A percentile compares a stretch with the other conserved stretches of the same genome.
Conservation (phyloP, 106 monocot genomes). For the Posidonia australis region DNA sequence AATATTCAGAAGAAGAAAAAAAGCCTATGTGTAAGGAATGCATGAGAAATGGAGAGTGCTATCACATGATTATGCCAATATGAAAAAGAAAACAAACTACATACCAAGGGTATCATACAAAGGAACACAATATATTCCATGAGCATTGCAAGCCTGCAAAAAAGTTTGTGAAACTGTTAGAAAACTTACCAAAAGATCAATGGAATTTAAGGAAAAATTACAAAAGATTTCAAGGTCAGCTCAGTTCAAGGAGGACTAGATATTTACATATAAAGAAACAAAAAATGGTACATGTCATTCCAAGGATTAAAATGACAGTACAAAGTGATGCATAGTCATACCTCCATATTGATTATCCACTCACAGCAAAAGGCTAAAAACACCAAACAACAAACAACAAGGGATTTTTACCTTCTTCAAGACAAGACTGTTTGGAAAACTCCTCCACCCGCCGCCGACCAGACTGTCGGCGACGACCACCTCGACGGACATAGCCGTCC, state of each 20-base stretch:
- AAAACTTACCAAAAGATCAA: background rate
- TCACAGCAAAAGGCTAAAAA: conserved; percentile 58
- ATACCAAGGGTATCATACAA: conserved; percentile 94
- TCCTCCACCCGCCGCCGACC: too few species aligned
- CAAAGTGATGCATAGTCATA: conserved; percentile 2
- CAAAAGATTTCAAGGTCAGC: background rate
- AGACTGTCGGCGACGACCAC: too few species aligned
- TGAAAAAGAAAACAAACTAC: conserved; percentile 3
- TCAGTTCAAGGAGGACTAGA: background rate
- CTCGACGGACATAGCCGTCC: too few species aligned
- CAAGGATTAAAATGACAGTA: background rate
- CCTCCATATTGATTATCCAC: conserved; percentile 94
- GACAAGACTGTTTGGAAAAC: too few species aligned
- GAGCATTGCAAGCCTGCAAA: conserved; percentile 90
- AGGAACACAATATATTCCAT: conserved; percentile 89
- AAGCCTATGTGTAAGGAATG: too few species aligned
- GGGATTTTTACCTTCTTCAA: too few species aligned
- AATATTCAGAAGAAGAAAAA: too few species aligned
- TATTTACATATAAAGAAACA: background rate
- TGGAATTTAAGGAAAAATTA: background rate
- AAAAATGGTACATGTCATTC: background rate
- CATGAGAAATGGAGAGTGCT: background rate
- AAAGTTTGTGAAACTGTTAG: background rate
- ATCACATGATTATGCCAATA: background rate
- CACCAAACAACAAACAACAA: too few species aligned